Evolutionary conservation across 805 yeast species (phyloP).

Genomic region (Wickerhamiella vanderwaltii): DNA sequence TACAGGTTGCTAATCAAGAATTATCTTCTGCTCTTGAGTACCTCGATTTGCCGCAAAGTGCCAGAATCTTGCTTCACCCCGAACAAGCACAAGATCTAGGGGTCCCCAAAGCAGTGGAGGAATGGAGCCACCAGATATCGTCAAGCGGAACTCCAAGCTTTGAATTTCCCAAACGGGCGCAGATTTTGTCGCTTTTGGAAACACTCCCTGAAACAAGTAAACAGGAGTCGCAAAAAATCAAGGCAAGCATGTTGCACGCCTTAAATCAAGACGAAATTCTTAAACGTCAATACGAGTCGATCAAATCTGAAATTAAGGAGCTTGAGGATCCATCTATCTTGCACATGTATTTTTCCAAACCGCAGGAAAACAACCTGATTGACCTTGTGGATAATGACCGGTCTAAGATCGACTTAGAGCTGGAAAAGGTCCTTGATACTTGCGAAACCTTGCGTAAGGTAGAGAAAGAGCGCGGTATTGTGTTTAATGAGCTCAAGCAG

Average conservation of each 20-base stretch:
- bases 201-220: slow-evolving; percentile 10
- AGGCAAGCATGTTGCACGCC: slow-evolving; percentile 30
- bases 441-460: slow-evolving; percentile 50
- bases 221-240: slow-evolving; percentile 20
- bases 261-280: slow-evolving; percentile 42
- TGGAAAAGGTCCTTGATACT: slow-evolving; percentile 43
- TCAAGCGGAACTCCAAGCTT: slow-evolving; percentile 12
- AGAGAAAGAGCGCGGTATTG: slow-evolving; percentile 49
- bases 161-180: slow-evolving; percentile 20
- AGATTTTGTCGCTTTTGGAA: slow-evolving; percentile 23
- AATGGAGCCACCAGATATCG: slow-evolving; percentile 30
- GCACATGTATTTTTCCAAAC: not conserved
- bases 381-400: slow-evolving; percentile 56
- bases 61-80: slow-evolving; percentile 28
- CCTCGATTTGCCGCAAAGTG: slow-evolving; percentile 59
- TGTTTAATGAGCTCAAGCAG: slow-evolving; percentile 53
- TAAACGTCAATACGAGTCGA: slow-evolving; percentile 37
- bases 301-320: slow-evolving; percentile 33
- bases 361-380: slow-evolving; percentile 30
- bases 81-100: slow-evolving; percentile 13
- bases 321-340: slow-evolving; percentile 34
- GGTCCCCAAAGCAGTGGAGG: slow-evolving; percentile 33
- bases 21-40: slow-evolving; percentile 67
- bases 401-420: slow-evolving; percentile 27
- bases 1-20: slow-evolving; percentile 71